Conservation (phyloP, 2,329 filamentous ascomycete genomes). For the Pezicula rhizophila region DNA sequence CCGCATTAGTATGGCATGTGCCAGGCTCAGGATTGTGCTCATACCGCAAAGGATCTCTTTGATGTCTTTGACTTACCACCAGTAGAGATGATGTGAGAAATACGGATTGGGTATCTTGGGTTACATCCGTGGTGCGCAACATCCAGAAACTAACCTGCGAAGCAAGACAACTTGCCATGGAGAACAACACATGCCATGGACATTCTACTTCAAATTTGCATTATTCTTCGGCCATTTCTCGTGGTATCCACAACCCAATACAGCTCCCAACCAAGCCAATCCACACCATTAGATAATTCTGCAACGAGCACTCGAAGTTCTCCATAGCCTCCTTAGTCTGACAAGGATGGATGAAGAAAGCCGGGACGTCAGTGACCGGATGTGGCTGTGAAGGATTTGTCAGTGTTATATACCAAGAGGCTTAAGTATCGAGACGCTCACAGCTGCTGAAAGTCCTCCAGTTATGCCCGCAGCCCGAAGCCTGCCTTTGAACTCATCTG, state of each 20-base stretch:
- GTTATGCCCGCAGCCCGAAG: constrained; percentile 58
- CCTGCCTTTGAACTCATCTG: constrained; percentile 54
- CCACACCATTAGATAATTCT: constrained; percentile 81
- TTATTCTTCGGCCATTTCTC: constrained; percentile 48
- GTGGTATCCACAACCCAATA: constrained; percentile 73
- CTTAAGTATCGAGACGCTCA: constrained; percentile 41
- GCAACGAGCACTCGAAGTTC: constrained; percentile 49
- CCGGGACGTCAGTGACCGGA: constrained; percentile 69
- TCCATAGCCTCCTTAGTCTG: constrained; percentile 77
- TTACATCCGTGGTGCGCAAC: too few species aligned
- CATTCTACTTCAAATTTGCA: too few species aligned
- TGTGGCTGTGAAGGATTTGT: constrained; percentile 40
- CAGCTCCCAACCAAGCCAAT: constrained; percentile 78
- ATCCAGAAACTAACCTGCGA: too few species aligned
- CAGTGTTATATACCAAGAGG: background rate
- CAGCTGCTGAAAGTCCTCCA: constrained; percentile 70
- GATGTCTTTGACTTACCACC: too few species aligned
- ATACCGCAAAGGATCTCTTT: too few species aligned
- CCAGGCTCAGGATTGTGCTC: too few species aligned
- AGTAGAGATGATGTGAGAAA: too few species aligned
- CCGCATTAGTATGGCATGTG: too few species aligned
- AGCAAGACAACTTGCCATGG: too few species aligned
- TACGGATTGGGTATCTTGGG: too few species aligned
- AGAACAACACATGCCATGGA: background rate
- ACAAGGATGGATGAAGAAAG: constrained; percentile 92